Conservation (phyloP, 1,284 basidiomycete genomes). For the Vanrija humicola region DNA sequence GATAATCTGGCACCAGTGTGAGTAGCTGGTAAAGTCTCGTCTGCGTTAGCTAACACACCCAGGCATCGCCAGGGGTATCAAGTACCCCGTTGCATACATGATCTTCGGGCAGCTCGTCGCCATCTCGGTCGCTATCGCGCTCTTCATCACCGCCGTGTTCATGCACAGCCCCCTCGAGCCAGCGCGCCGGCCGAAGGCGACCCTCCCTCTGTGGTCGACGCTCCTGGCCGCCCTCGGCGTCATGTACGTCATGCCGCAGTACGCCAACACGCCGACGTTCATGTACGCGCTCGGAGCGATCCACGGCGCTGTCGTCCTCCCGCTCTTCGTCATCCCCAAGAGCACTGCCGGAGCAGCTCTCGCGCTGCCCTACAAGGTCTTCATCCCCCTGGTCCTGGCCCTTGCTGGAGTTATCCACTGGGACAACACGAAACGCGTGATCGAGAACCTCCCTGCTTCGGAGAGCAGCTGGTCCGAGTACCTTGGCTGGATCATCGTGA, state of each 20-base stretch:
- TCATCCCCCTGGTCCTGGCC: constrained; percentile 52
- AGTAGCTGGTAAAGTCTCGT: constrained; percentile 9
- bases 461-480: constrained; percentile 4
- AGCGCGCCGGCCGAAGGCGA: constrained; percentile 12
- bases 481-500: constrained; percentile 46
- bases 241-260: constrained; percentile 55
- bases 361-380: constrained; percentile 25
- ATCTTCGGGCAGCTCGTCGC: constrained; percentile 69
- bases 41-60: constrained; percentile 1
- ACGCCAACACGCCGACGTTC: constrained; percentile 54
- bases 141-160: constrained; percentile 62
- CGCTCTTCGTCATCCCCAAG: constrained; percentile 48
- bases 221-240: constrained; percentile 55
- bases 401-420: constrained; percentile 48
- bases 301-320: constrained; percentile 60
- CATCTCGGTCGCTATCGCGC: constrained; percentile 63
- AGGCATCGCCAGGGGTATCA: constrained; percentile 55
- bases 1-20: constrained; percentile 59
- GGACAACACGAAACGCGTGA: constrained; percentile 36
- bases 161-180: constrained; percentile 41
- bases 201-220: constrained; percentile 50
- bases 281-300: constrained; percentile 61
- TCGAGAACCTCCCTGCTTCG: constrained; percentile 12
- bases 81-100: constrained; percentile 66
- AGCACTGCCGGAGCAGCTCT: constrained; percentile 17